Evolutionary conservation across 768 basidiomycete species (phyloP).

Genomic region (Suillus subaureus): DNA sequence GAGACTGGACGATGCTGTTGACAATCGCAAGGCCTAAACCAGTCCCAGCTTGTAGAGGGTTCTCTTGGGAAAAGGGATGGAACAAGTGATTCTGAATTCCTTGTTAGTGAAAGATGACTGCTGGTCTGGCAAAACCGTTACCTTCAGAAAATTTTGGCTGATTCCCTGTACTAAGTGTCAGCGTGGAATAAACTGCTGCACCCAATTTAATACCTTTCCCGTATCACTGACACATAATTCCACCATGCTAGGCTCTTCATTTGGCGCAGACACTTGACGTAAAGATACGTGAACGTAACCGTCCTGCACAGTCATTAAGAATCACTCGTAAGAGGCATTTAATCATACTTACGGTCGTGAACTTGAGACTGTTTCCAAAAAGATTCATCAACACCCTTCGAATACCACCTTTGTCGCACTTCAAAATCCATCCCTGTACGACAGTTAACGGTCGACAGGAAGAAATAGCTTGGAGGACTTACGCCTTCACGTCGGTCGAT

Average conservation of each 20-base stretch:
- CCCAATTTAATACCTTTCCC: slow-evolving; percentile 63
- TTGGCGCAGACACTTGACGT: slow-evolving; percentile 64
- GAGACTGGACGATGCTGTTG: slow-evolving; percentile 86
- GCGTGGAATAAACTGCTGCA: slow-evolving; percentile 3
- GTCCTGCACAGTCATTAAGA: slow-evolving; percentile 46
- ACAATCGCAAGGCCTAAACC: slow-evolving; percentile 95
- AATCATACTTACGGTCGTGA: slow-evolving; percentile 65
- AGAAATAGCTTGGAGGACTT: slow-evolving; percentile 24
- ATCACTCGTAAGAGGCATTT: background rate
- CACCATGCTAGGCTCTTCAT: slow-evolving; percentile 65
- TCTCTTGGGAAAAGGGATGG: slow-evolving; percentile 97
- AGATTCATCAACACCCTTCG: slow-evolving; percentile 93
- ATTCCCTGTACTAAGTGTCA: slow-evolving; percentile 60
- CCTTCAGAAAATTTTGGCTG: slow-evolving; percentile 90
- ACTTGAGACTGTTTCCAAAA: slow-evolving; percentile 93
- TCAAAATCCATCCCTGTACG: slow-evolving; percentile 78
- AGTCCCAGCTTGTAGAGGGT: slow-evolving; percentile 89
- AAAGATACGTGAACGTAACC: slow-evolving; percentile 88
- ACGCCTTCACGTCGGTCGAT: slow-evolving; percentile 75
- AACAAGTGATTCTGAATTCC: slow-evolving; percentile 80
- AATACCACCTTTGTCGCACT: slow-evolving; percentile 91
- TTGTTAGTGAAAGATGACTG: slow-evolving; percentile 6
- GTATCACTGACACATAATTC: slow-evolving; percentile 88
- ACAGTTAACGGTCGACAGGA: background rate
- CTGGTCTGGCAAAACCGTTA: slow-evolving; percentile 25